Evolutionary conservation across 495 filamentous ascomycete genomes (phyloP).

Genomic region (Penicillium roqueforti): DNA sequence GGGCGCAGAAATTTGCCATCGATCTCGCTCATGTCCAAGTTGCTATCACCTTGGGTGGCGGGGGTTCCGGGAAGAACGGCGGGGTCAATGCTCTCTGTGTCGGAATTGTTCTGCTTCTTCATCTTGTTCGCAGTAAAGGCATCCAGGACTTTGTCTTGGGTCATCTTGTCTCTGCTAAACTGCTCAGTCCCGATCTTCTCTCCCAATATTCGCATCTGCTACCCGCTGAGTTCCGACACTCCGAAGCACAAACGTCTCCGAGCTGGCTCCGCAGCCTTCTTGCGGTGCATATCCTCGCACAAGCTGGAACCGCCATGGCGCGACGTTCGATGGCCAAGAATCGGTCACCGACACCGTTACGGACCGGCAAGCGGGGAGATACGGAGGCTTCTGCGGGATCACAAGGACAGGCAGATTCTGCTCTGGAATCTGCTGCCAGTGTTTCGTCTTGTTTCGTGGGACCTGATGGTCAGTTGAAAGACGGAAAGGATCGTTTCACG

Average conservation of each 20-base stretch:
- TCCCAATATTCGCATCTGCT: conserved; percentile 43
- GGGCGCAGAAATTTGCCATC: conserved; percentile 81
- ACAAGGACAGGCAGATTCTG: conserved; percentile 43
- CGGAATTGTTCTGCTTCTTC: conserved; percentile 67
- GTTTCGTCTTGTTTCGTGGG: conserved; percentile 43
- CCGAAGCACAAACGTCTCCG: conserved; percentile 45
- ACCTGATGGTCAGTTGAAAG: conserved; percentile 52
- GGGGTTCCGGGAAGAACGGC: conserved; percentile 68
- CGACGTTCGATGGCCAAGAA: conserved; percentile 51
- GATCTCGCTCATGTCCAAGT: conserved; percentile 97
- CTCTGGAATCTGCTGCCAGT: conserved; percentile 43
- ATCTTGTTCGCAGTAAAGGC: conserved; percentile 59
- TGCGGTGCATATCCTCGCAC: conserved; percentile 85
- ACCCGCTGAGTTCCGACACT: conserved; percentile 41
- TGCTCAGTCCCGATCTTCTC: conserved; percentile 42
- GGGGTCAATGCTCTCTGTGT: conserved; percentile 73
- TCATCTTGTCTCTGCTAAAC: conserved; percentile 43
- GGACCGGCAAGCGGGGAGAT: conserved; percentile 49
- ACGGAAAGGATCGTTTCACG: conserved; percentile 52
- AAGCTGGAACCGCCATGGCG: conserved; percentile 58
- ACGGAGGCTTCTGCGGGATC: conserved; percentile 54
- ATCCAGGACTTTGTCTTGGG: conserved; percentile 49
- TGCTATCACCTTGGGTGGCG: conserved; percentile 86
- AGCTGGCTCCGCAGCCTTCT: conserved; percentile 60
- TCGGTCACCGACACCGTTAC: conserved; percentile 39